Percentiles rank a stretch among this genome's conserved stretches.
phyloP scores from a whole-genome alignment of 2,329 filamentous ascomycete species.

The Purpureocillium takamizusanense region DNA sequence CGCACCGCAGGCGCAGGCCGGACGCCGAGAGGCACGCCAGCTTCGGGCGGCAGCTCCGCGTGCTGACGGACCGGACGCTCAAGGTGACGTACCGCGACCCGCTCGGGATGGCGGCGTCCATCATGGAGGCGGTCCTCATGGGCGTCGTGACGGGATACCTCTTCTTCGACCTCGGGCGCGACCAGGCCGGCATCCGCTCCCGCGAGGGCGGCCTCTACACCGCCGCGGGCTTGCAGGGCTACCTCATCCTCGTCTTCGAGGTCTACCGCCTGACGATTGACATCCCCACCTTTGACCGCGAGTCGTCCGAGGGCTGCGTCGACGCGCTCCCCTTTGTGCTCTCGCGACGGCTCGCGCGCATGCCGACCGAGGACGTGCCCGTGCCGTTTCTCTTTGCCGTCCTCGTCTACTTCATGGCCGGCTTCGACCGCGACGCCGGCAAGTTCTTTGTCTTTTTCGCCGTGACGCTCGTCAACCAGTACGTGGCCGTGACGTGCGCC shows the following conservation, averaged over 20 bases:
- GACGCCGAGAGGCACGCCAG: slow-evolving; percentile 36
- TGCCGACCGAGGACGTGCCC: slow-evolving; percentile 63
- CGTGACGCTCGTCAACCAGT: slow-evolving; percentile 60
- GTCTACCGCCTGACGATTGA: slow-evolving; percentile 67
- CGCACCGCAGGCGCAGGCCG: slow-evolving; percentile 9
- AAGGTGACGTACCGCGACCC: slow-evolving; percentile 69
- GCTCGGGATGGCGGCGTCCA: slow-evolving; percentile 61
- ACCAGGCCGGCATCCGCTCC: slow-evolving; percentile 63
- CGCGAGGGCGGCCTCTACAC: slow-evolving; percentile 66
- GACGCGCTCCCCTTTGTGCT: slow-evolving; percentile 60
- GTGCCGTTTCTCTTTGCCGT: slow-evolving; percentile 62
- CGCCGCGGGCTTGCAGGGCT: slow-evolving; percentile 63
- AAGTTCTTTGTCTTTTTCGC: slow-evolving; percentile 68
- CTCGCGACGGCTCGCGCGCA: slow-evolving; percentile 58
- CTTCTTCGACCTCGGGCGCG: slow-evolving; percentile 56
- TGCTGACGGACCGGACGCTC: slow-evolving; percentile 61
- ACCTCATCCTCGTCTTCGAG: slow-evolving; percentile 68
- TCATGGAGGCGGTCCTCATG: slow-evolving; percentile 63
- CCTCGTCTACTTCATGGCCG: slow-evolving; percentile 72
- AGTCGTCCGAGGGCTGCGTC: slow-evolving; percentile 64
- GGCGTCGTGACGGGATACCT: slow-evolving; percentile 65
- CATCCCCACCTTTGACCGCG: slow-evolving; percentile 67
- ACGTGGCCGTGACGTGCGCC: slow-evolving; percentile 64
- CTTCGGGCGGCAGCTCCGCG: slow-evolving; percentile 52
- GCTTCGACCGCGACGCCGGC: slow-evolving; percentile 52